Evolutionary conservation across 257 asterid species (phyloP).

Genomic region (Pogostemon cablin): DNA sequence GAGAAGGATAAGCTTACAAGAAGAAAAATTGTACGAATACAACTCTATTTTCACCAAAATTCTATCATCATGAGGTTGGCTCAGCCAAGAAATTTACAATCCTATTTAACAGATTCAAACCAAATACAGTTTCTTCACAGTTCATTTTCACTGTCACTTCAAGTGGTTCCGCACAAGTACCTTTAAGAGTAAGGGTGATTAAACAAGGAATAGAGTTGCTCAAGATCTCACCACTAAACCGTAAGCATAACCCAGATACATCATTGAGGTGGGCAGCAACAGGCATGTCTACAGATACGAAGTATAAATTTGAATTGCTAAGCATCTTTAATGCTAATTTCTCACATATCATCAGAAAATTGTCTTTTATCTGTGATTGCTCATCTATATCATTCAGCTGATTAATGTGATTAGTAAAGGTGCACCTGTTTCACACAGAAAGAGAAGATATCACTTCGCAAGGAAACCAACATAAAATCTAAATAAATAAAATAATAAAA

Average conservation of each 20-base stretch:
- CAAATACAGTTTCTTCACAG: conserved; percentile 96
- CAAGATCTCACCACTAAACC: conserved; percentile 87
- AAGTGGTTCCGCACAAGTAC: conserved; percentile 75
- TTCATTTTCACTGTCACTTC: conserved; percentile 71
- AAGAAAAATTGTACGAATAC: conserved; percentile 23
- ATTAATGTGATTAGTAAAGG: conserved; percentile 70
- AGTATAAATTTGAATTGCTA: conserved; percentile 74
- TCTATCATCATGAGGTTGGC: conserved; percentile 40
- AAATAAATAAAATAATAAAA: too few species aligned
- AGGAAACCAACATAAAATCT: too few species aligned
- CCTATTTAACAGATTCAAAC: conserved; percentile 86
- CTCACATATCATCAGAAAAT: conserved; percentile 73
- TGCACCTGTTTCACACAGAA: conserved; percentile 64
- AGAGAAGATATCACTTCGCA: conserved; percentile 21
- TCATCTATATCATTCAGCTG: conserved; percentile 53
- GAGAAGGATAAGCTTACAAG: conserved; percentile 27
- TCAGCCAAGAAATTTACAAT: conserved; percentile 78
- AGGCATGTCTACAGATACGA: conserved; percentile 91
- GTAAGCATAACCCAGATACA: conserved; percentile 72
- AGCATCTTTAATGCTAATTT: conserved; percentile 82
- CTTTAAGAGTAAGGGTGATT: conserved; percentile 71
- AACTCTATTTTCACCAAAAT: conserved; percentile 32
- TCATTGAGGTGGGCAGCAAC: conserved; percentile 81
- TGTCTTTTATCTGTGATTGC: conserved; percentile 57
- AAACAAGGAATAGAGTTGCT: conserved; percentile 76